These are phyloP conservation scores for Gloeopeniophorella convolvens DNA, from an alignment of 768 basidiomycete genomes.

Conservation along the genomic window DNA sequence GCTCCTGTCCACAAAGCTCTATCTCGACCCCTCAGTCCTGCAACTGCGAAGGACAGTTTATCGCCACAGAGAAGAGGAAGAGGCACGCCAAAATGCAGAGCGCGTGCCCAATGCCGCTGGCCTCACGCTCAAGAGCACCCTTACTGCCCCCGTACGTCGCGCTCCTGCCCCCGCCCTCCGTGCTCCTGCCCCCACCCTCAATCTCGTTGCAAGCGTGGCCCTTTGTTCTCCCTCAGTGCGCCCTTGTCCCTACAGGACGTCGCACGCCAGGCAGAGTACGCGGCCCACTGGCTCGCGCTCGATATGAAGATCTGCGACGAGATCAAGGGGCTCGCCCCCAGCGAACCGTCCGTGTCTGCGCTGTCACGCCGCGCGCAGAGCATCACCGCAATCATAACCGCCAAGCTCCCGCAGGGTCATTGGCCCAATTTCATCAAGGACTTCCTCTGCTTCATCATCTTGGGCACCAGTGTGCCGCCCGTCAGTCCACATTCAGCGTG, in stretches of 20 bases:
- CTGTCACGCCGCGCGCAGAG: constrained; percentile 91
- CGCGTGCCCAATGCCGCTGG: constrained; percentile 93
- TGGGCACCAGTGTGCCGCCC: constrained; percentile 57
- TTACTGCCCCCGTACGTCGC: constrained; percentile 75
- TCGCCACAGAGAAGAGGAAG: too few species aligned
- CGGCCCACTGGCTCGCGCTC: constrained; percentile 78
- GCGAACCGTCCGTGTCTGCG: constrained; percentile 77
- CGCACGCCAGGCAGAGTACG: constrained; percentile 66
- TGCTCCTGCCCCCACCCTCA: constrained; percentile 19
- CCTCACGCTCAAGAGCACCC: constrained; percentile 91
- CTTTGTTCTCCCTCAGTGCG: background rate
- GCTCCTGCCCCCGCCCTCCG: constrained; percentile 18
- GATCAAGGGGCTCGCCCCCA: constrained; percentile 83
- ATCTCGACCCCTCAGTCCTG: too few species aligned
- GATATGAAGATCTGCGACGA: constrained; percentile 59
- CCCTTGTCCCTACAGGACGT: constrained; percentile 48
- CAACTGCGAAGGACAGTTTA: too few species aligned
- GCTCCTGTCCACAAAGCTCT: too few species aligned
- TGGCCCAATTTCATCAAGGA: constrained; percentile 90
- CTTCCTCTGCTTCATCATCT: constrained; percentile 82
- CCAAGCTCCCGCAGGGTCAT: constrained; percentile 82
- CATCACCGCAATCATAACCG: constrained; percentile 87
- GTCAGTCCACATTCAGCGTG: constrained; percentile 84
- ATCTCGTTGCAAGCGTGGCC: too few species aligned
- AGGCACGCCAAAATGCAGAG: too few species aligned